Conservation (phyloP, 306 rosid species). For the Vigna unguiculata region DNA sequence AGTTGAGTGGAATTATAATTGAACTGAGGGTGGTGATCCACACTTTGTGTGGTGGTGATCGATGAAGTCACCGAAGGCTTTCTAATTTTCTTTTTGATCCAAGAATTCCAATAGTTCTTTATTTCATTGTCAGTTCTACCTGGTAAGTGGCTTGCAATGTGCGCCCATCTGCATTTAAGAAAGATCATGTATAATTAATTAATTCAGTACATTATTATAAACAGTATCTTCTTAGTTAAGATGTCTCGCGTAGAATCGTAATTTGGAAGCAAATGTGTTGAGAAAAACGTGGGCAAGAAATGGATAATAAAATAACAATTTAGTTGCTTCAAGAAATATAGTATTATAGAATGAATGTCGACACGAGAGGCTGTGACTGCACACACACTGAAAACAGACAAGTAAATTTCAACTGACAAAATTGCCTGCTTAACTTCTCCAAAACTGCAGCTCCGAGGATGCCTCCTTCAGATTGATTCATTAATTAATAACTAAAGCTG, state of each 20-base stretch:
- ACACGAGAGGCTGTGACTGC: slow-evolving; percentile 13
- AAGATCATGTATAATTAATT: not conserved
- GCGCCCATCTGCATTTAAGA: slow-evolving; percentile 84
- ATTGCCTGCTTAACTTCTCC: slow-evolving; percentile 56
- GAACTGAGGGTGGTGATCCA: slow-evolving; percentile 51
- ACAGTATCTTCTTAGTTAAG: slow-evolving; percentile 7
- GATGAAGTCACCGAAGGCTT: slow-evolving; percentile 64
- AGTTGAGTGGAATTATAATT: slow-evolving; percentile 60
- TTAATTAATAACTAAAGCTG: not conserved
- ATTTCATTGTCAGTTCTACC: slow-evolving; percentile 98
- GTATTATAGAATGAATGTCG: not conserved
- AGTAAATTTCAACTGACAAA: slow-evolving; percentile 50
- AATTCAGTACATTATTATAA: not conserved
- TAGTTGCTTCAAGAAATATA: slow-evolving; percentile 39
- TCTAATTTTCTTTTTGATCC: slow-evolving; percentile 94
- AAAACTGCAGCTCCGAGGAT: slow-evolving; percentile 39
- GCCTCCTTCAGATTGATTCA: slow-evolving; percentile 26
- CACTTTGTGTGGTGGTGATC: slow-evolving; percentile 34
- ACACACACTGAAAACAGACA: slow-evolving; percentile 39
- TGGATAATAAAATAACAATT: slow-evolving; percentile 35
- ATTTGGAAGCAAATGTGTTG: slow-evolving; percentile 45
- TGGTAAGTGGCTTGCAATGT: slow-evolving; percentile 95
- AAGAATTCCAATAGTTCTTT: slow-evolving; percentile 97
- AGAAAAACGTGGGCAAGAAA: slow-evolving; percentile 43
- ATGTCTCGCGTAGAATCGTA: slow-evolving; percentile 24